Evolutionary conservation across 2,329 filamentous ascomycete genomes (phyloP).

Genomic region (Pseudogymnoascus verrucosus): DNA sequence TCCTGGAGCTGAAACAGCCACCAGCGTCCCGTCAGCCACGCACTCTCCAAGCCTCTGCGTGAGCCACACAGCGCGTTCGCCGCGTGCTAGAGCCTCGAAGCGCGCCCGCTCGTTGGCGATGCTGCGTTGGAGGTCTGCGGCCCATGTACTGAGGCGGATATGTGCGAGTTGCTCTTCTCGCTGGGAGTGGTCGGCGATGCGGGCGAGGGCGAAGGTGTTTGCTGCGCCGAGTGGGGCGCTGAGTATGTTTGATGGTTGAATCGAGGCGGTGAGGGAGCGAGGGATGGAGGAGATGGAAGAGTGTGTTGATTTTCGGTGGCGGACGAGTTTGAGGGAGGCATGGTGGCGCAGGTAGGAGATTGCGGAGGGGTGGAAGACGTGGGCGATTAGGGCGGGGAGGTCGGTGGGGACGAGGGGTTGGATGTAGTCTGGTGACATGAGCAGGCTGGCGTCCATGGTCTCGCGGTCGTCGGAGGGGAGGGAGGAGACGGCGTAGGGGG

Average conservation of each 20-base stretch:
- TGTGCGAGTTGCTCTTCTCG: slow-evolving; percentile 55
- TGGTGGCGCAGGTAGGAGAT: slow-evolving; percentile 75
- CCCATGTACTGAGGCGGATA: slow-evolving; percentile 74
- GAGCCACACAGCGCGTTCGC: slow-evolving; percentile 61
- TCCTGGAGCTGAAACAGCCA: slow-evolving; percentile 38
- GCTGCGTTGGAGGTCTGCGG: slow-evolving; percentile 69
- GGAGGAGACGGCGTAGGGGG: slow-evolving; percentile 71
- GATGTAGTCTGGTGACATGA: slow-evolving; percentile 89
- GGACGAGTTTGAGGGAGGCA: slow-evolving; percentile 71
- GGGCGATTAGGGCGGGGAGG: slow-evolving; percentile 58
- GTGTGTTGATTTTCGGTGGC: slow-evolving; percentile 47
- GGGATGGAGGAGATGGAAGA: slow-evolving; percentile 9
- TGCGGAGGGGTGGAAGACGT: slow-evolving; percentile 70
- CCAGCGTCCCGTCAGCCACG: slow-evolving; percentile 54
- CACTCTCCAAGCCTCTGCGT: slow-evolving; percentile 59
- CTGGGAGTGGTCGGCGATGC: slow-evolving; percentile 51
- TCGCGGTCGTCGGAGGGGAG: slow-evolving; percentile 63
- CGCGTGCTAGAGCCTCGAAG: slow-evolving; percentile 54
- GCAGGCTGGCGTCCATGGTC: slow-evolving; percentile 81
- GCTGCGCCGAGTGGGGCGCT: slow-evolving; percentile 24
- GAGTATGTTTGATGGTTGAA: slow-evolving; percentile 25
- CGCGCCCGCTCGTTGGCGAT: slow-evolving; percentile 63
- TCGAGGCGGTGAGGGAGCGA: slow-evolving; percentile 26
- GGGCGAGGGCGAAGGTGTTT: slow-evolving; percentile 50
- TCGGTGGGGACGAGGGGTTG: slow-evolving; percentile 74